Percentiles rank a stretch among this genome's conserved stretches.
phyloP scores from a whole-genome alignment of 2,329 filamentous ascomycete genomes.

The Achaetomium macrosporum region DNA sequence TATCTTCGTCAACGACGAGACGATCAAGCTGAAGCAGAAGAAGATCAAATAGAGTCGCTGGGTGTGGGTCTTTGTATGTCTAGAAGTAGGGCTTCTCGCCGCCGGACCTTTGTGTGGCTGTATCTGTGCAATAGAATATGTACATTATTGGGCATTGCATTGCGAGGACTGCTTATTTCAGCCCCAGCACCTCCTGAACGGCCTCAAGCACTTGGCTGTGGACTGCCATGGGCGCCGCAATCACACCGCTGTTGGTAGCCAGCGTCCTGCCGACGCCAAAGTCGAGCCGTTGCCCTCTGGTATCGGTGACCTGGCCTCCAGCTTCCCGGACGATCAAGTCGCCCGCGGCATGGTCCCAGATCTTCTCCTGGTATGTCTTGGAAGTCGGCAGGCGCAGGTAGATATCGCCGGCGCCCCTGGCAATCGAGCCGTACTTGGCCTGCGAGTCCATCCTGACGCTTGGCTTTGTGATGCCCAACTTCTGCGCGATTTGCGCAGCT shows the following conservation, averaged over 20 bases:
- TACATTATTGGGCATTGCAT: constrained; percentile 19
- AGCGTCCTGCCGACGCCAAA: constrained; percentile 84
- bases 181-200: constrained; percentile 70
- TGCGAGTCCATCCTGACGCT: constrained; percentile 96
- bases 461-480: constrained; percentile 80
- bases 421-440: constrained; percentile 95
- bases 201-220: constrained; percentile 72
- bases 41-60: constrained; percentile 68
- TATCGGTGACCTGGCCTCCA: constrained; percentile 86
- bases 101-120: constrained; percentile 4
- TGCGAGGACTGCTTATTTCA: constrained; percentile 29
- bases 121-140: constrained; percentile 24
- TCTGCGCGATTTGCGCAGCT: constrained; percentile 75
- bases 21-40: constrained; percentile 97
- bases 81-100: constrained; percentile 10
- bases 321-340: constrained; percentile 92
- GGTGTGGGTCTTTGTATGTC: constrained; percentile 15
- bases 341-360: constrained; percentile 97
- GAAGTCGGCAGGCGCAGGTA: constrained; percentile 80
- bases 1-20: constrained; percentile 96
- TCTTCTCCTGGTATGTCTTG: constrained; percentile 93
- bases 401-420: constrained; percentile 86
- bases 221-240: constrained; percentile 74
- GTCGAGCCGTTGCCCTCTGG: constrained; percentile 75
- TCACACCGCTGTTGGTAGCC: constrained; percentile 84